A percentile compares a stretch with the other conserved stretches of the same genome.
These are phyloP conservation scores for Microdochium trichocladiopsis DNA, from an alignment of 2,329 filamentous ascomycete genomes.

Conservation along the genomic window DNA sequence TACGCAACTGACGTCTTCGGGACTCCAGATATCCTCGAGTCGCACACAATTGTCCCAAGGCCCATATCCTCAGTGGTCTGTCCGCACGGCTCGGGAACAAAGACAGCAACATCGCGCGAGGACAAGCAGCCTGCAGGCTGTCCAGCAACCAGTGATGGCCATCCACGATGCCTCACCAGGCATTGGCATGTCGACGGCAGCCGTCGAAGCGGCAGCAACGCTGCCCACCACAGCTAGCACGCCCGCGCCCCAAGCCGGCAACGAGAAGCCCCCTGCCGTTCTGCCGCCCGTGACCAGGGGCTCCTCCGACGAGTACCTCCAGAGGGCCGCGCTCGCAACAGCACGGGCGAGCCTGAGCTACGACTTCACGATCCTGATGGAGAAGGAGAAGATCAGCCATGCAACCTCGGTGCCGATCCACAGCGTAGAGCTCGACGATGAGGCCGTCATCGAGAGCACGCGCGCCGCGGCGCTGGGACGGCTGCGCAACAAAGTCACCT, in stretches of 20 bases:
- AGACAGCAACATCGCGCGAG: too few relatives aligned
- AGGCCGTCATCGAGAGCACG: not conserved
- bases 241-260: not conserved
- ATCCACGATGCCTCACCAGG: too few relatives aligned
- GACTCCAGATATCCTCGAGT: too few relatives aligned
- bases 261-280: not conserved
- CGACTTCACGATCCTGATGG: conserved; percentile 5
- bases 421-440: not conserved
- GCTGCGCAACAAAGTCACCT: conserved; percentile 3
- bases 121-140: too few relatives aligned
- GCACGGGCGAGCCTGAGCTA: conserved; percentile 5
- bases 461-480: conserved; percentile 1
- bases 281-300: conserved; percentile 7
- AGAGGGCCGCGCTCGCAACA: conserved; percentile 3
- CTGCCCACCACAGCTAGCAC: not conserved
- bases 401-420: not conserved
- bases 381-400: conserved; percentile 5
- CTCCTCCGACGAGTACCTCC: conserved; percentile 7
- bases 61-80: too few relatives aligned
- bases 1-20: too few relatives aligned
- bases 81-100: too few relatives aligned
- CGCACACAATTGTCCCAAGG: too few relatives aligned
- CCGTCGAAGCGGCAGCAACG: not conserved
- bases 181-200: too few relatives aligned
- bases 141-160: too few relatives aligned